Evolutionary conservation across 352 stramenopile species (phyloP), one percentile per base, ranked within the genome.

Genomic region (Thalassiosira ordinaria): DNA sequence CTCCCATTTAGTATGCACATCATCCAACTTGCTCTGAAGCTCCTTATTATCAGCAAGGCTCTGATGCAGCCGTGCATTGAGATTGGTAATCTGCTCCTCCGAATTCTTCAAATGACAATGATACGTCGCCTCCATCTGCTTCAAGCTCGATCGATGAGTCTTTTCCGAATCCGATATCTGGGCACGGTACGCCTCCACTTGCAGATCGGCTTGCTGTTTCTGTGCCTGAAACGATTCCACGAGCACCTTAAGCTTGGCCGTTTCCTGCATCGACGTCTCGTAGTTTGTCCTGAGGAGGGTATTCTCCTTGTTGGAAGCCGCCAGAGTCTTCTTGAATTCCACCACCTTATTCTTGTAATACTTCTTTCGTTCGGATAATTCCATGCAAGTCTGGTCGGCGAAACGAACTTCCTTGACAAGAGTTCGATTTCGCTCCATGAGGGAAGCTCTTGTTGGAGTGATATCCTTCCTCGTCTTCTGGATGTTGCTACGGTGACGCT

Each of bases 391-490:
- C 73, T 93, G 87, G 77, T 93, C 89, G 9, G 87, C 88, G 67
- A 94, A 94, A 13, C 88, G 71, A n/a, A 94, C 86, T 79, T 94
- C 89, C 55, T 88, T 92, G 9, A 91, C 80, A 9, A 94, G 74
- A 39, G 84, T 91, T 51, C 91, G 74, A 55, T 93, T 91, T 11
- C 89, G 81, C 64, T 92, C 76, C 51, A 82, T 68, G 1, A 94
- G 66, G 8, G 68, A 74, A 18, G 41, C 57, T 6, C 46, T 59
- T 13, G 67, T 82, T 33, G 80, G 70, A 41, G 56, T 56, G n/a
- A 31, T n/a, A 5, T 26, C 37, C 8, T 24, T 6, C 14, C 26
- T n/a, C 18, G 3, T 20, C 56, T 27, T 9, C 22, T 39, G 22
- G n/a, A 11, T 18, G 13, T 1, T 1, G 29, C 46, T 47, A 49